Evolutionary conservation across 2,329 filamentous ascomycete species (phyloP).

Genomic region (Colletotrichum spinosum): DNA sequence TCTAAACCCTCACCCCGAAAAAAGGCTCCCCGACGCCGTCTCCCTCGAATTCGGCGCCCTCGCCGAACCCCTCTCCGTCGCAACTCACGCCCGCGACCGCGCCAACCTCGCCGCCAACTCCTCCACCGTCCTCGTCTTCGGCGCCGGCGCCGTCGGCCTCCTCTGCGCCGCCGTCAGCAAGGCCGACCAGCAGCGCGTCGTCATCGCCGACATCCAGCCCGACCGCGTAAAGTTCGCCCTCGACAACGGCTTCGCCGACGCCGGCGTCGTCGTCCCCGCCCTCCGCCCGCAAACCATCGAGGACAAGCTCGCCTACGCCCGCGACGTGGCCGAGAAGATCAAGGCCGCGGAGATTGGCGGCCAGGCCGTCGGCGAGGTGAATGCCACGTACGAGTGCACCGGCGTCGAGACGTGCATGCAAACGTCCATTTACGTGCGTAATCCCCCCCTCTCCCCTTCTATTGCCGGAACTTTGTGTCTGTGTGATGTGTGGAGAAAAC

Average conservation of each 20-base stretch:
- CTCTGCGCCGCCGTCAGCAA: constrained; percentile 69
- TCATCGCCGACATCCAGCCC: constrained; percentile 68
- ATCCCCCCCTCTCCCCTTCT: neutral
- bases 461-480: neutral
- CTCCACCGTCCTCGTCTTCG: constrained; percentile 64
- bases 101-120: constrained; percentile 52
- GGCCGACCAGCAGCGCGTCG: constrained; percentile 57
- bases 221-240: constrained; percentile 69
- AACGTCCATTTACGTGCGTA: constrained; percentile 74
- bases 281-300: constrained; percentile 61
- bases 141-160: constrained; percentile 71
- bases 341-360: constrained; percentile 50
- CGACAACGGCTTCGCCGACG: constrained; percentile 66
- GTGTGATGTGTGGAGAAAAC: too few species aligned
- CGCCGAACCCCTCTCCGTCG: constrained; percentile 69
- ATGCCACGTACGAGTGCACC: constrained; percentile 81
- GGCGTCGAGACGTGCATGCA: constrained; percentile 83
- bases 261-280: constrained; percentile 61
- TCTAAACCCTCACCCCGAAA: too few species aligned
- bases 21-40: constrained; percentile 60
- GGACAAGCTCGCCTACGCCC: constrained; percentile 64
- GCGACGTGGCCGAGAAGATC: constrained; percentile 59
- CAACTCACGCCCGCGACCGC: constrained; percentile 66
- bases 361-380: constrained; percentile 70
- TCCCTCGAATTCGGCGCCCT: constrained; percentile 67